Evolutionary conservation across 306 rosid genomes (phyloP).

Genomic region (Ziziphus jujuba): DNA sequence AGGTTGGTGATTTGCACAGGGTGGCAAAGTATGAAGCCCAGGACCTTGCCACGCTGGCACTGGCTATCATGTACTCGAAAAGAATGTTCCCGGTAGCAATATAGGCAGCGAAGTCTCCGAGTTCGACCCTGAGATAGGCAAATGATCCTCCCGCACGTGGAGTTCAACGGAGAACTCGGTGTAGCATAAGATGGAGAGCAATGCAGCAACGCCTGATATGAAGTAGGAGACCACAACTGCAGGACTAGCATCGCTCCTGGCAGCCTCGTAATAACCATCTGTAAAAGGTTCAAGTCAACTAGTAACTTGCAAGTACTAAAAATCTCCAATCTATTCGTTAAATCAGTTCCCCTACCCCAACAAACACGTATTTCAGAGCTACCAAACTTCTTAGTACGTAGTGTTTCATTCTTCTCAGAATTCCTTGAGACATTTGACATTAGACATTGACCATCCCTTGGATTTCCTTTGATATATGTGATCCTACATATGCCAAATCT

Average conservation of each 20-base stretch:
- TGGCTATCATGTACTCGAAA: conserved; percentile 16
- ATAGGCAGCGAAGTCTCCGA: conserved; percentile 27
- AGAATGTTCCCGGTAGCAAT: conserved; percentile 33
- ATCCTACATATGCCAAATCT: too few relatives aligned
- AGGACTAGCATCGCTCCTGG: conserved; percentile 22
- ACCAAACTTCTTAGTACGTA: too few relatives aligned
- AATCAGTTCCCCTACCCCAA: too few relatives aligned
- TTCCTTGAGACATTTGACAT: too few relatives aligned
- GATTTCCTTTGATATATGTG: too few relatives aligned
- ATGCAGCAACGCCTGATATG: conserved; percentile 25
- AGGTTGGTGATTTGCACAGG: conserved; percentile 26
- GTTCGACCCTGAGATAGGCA: conserved; percentile 34
- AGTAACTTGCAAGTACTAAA: too few relatives aligned
- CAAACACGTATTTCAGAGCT: too few relatives aligned
- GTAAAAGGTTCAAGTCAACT: too few relatives aligned
- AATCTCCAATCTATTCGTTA: too few relatives aligned
- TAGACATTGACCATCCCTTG: too few relatives aligned
- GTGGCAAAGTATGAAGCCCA: conserved; percentile 37
- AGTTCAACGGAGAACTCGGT: conserved; percentile 37
- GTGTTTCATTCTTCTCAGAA: too few relatives aligned
- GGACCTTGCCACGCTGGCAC: conserved; percentile 36
- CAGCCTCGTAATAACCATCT: background rate
- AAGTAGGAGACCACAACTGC: conserved; percentile 29
- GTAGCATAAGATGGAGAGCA: conserved; percentile 36
- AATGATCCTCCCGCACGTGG: conserved; percentile 33